Evolutionary conservation across 176 grass and related monocot species (phyloP), one percentile per base, ranked within the genome.

Genomic region (Rhynchospora breviuscula): DNA sequence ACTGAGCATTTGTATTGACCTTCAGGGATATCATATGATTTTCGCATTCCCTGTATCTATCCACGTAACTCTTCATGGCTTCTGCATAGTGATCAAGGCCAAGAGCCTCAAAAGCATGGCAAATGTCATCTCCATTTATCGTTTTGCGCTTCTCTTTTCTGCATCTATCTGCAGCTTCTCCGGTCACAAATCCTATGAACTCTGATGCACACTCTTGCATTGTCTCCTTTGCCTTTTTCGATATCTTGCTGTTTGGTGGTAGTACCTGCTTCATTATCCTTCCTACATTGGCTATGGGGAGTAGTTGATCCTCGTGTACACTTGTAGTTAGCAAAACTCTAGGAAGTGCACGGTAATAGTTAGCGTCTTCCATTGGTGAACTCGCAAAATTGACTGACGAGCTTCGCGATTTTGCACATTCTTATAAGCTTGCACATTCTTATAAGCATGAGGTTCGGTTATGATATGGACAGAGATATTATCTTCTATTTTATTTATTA

Each of bases 131-230:
- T 9, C 94, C 94, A 63, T 91, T 97, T 46, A 97, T 82, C 2
- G 87, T 93, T 89, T 97, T 97, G 58, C 91, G 84, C 22, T 87
- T 53, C 81, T 93, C 94, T 53, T 87, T 83, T 11, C 80, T 87
- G 84, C 94, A 97, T 52, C 86, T 78, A 40, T 93, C 94, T 0
- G 89, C 90, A 67, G 94, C 91, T 85, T 97, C 91, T 47, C 87
- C 91, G 0, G 89, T 91, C 78, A 97, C 88, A 64, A 97, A 97
- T 82, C 91, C 71, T 79, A 97, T 86, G 47, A 97, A 91, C 89
- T 97, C 94, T 0, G 94, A 88, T 31, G 86, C 86, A 6, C 94
- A 97, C 82, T 97, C 91, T 54, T 93, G 91, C 81, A 97, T 90
- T 4, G 85, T 88, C 86, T 97, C 91, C 72, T 93, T 97, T 10